Conservation (phyloP, 2,329 filamentous ascomycete genomes). For the Coniochaeta pulveracea region DNA sequence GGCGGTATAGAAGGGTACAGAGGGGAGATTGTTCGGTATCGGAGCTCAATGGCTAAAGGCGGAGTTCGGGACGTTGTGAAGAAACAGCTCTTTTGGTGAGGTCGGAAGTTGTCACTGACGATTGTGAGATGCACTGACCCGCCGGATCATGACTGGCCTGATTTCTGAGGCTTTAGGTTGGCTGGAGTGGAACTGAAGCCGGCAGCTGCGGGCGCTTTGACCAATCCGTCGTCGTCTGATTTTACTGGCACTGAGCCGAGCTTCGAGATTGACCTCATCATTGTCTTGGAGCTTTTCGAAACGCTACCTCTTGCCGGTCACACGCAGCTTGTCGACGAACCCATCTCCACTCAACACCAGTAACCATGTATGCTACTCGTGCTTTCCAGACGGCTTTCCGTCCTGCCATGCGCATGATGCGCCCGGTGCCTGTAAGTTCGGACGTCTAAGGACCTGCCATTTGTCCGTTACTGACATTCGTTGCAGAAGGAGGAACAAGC, state of each 20-base stretch:
- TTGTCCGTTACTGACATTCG: neutral
- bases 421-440: constrained; percentile 59
- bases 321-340: too few species aligned
- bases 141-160: neutral
- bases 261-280: constrained; percentile 6
- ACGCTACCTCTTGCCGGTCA: too few species aligned
- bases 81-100: constrained; percentile 4
- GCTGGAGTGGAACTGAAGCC: neutral
- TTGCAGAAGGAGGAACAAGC: constrained; percentile 54
- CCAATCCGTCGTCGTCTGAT: neutral
- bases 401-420: constrained; percentile 55
- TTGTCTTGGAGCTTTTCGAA: constrained; percentile 6
- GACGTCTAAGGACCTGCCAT: neutral
- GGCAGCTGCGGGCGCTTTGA: constrained; percentile 2
- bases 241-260: constrained; percentile 6
- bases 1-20: constrained; percentile 29
- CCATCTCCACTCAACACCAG: constrained; percentile 18
- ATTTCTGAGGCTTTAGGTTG: neutral
- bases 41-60: constrained; percentile 19
- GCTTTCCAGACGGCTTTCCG: constrained; percentile 52
- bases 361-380: constrained; percentile 56
- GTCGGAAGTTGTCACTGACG: constrained; percentile 3
- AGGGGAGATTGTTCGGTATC: constrained; percentile 23
- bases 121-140: constrained; percentile 2
- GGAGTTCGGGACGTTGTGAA: constrained; percentile 7